phyloP scores from a whole-genome alignment of 331 rosid species.

The Spiraea crenata region DNA sequence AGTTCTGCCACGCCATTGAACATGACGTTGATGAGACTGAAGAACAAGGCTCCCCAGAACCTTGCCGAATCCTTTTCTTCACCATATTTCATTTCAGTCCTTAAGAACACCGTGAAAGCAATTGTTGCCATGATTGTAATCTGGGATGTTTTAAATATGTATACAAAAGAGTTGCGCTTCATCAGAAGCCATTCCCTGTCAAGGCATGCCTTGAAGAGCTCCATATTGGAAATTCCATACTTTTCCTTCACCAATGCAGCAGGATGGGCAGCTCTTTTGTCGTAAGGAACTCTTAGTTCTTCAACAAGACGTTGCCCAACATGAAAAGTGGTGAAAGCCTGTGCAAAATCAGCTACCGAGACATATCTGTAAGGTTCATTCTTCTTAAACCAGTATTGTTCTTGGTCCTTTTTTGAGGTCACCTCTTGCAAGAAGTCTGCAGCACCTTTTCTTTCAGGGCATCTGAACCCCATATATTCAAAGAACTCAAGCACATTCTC shows the following conservation, averaged over 20 bases:
- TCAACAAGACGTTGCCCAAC: conserved; percentile 35
- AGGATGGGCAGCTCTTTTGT: conserved; percentile 31
- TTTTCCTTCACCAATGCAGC: conserved; percentile 40
- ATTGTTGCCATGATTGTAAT: conserved; percentile 37
- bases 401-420: conserved; percentile 58
- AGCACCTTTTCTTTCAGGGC: conserved; percentile 46
- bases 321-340: conserved; percentile 33
- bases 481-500: conserved; percentile 41
- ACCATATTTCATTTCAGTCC: conserved; percentile 31
- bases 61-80: conserved; percentile 4
- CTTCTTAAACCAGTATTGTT: conserved; percentile 43
- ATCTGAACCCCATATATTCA: conserved; percentile 44
- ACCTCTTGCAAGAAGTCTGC: conserved; percentile 56
- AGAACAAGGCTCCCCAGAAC: conserved; percentile 37
- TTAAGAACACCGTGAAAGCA: conserved; percentile 31
- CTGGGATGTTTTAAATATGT: conserved; percentile 48
- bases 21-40: conserved; percentile 38
- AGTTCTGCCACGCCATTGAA: conserved; percentile 40
- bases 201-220: conserved; percentile 51
- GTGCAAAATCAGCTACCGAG: conserved; percentile 32
- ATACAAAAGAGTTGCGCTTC: conserved; percentile 41
- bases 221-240: conserved; percentile 40
- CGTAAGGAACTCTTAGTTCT: conserved; percentile 37
- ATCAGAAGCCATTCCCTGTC: conserved; percentile 51
- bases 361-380: conserved; percentile 36